Evolutionary conservation across 176 grass and related monocot species (phyloP).

Genomic region (Chrysopogon serrulatus): DNA sequence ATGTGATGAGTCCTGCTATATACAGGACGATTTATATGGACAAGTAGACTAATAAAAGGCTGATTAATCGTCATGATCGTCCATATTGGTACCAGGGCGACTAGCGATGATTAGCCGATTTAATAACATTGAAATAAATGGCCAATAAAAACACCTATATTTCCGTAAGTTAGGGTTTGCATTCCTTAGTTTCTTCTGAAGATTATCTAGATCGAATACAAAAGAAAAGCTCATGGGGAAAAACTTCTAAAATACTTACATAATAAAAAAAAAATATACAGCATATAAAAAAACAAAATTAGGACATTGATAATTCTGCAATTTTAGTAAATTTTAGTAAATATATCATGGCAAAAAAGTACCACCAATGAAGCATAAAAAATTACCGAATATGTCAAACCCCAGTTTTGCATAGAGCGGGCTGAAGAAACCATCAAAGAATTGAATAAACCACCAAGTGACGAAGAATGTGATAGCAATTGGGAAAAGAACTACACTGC

Average conservation of each 20-base stretch:
- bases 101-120: no score
- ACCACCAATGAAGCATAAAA: conserved; percentile 29
- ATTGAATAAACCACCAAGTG: conserved; percentile 99
- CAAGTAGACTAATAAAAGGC: no score
- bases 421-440: conserved; percentile 97
- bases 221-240: background rate
- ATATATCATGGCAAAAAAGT: conserved; percentile 10
- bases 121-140: no score
- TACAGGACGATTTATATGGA: no score
- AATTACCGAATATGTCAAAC: conserved; percentile 90
- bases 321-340: no score
- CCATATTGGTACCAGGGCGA: no score
- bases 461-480: conserved; percentile 96
- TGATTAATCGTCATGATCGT: no score
- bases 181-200: background rate
- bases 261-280: background rate
- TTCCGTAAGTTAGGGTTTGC: no score
- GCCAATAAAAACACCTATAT: background rate
- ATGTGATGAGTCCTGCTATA: no score
- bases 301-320: background rate
- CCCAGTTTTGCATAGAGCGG: conserved; percentile 90
- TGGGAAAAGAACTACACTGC: conserved; percentile 91
- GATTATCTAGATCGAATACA: background rate
- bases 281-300: background rate
- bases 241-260: background rate